Conservation (phyloP, 2,329 filamentous ascomycete species). For the Xylariaceae sp. region DNA sequence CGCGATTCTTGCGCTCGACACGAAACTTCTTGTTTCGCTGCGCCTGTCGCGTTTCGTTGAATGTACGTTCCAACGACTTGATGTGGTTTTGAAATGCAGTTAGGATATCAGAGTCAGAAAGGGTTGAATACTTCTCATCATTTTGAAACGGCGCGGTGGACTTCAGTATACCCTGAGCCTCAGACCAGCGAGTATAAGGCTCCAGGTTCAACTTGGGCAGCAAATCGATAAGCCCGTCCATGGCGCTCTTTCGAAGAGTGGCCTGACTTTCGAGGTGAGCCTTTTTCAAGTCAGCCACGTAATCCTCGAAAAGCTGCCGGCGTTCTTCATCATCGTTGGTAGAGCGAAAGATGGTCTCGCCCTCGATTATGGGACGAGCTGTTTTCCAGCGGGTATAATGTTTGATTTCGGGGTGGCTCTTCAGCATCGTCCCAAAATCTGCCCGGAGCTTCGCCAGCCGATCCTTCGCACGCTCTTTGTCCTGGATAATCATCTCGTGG, state of each 20-base stretch:
- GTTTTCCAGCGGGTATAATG: constrained; percentile 97
- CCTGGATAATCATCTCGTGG: constrained; percentile 80
- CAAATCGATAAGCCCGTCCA: constrained; percentile 75
- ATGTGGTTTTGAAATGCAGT: constrained; percentile 93
- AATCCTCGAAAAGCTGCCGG: constrained; percentile 88
- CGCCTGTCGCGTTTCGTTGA: constrained; percentile 86
- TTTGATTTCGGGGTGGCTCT: constrained; percentile 93
- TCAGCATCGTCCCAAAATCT: constrained; percentile 95
- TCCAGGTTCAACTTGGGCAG: constrained; percentile 77
- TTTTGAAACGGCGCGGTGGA: constrained; percentile 69
- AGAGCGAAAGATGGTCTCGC: constrained; percentile 90
- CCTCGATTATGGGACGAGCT: constrained; percentile 86
- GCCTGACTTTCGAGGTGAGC: constrained; percentile 70
- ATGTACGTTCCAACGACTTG: constrained; percentile 80
- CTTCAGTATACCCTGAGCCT: constrained; percentile 78
- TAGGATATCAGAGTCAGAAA: constrained; percentile 85
- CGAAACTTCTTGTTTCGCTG: constrained; percentile 77
- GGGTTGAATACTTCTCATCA: constrained; percentile 77
- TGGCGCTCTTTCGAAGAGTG: constrained; percentile 67
- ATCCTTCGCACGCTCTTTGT: constrained; percentile 92
- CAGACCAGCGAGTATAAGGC: constrained; percentile 90
- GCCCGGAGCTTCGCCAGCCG: constrained; percentile 83
- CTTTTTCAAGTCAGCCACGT: constrained; percentile 79
- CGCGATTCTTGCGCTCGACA: constrained; percentile 79
- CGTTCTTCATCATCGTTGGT: constrained; percentile 84